Evolutionary conservation across 345 rosid genomes (phyloP), one percentile per base, ranked within the genome.

Genomic region (Hypericum androsaemum): DNA sequence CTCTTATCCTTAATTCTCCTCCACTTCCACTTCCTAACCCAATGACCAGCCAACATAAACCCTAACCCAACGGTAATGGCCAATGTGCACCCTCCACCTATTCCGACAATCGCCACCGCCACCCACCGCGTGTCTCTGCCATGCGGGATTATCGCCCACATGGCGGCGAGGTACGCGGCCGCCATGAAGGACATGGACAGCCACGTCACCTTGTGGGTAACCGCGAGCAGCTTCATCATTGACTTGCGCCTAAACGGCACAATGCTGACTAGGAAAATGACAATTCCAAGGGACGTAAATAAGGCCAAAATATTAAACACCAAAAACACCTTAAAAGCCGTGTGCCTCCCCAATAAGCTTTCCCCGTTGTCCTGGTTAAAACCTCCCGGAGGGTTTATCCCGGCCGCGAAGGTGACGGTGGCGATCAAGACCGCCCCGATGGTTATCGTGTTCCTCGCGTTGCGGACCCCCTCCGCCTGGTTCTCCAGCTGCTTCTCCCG

Each of bases 341-440:
- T 22, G 6, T 55, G 53, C 15, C 16, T 70, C 0, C 79, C 86
- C 48, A 59, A 48, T 0, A 51, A 6, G 6, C 66, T 58, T 57
- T 64, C 69, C 11, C 90, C 86, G 1, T 56, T 75, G 0, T 0
- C 45, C 48, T 83, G 67, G 57, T 72, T 53, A 14, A 80, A 70
- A 0, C 86, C 86, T 0, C 90, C 90, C 0, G 86, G 90, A n/a
- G 90, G 90, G 57, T 74, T 80, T 57, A 77, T 66, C 9, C 86
- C 89, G n/a, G 82, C 86, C 6, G 86, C 76, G 22, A 75, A 83
- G 32, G 84, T 49, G 10, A 82, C 82, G 1, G 86, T 75, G 10
- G 89, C 89, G 36, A 82, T 80, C 0, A 80, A 17, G 15, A 80
- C 78, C 0, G 86, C 86, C n/a, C 80, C 86, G 1, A 83, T 45